Percentiles rank a stretch among this genome's conserved stretches.
Conservation (phyloP, 2,329 filamentous ascomycete species). For the Fusarium pseudoanthophilum region DNA sequence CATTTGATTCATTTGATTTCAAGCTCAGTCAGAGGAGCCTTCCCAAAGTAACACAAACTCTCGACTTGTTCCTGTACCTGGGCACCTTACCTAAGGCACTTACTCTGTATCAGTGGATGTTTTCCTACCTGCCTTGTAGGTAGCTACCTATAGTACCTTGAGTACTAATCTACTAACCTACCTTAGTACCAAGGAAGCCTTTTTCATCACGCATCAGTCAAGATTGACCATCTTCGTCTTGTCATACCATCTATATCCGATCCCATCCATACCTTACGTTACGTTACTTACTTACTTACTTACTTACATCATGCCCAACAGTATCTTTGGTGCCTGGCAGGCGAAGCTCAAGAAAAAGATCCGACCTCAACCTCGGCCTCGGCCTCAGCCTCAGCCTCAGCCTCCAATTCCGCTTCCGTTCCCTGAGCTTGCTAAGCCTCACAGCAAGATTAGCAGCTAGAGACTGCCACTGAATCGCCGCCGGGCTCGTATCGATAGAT, state of each 20-base stretch:
- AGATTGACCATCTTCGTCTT: neutral
- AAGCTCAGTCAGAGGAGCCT: neutral
- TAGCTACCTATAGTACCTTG: neutral
- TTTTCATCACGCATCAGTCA: neutral
- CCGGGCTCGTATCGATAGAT: conserved; percentile 1
- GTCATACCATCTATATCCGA: conserved; percentile 13
- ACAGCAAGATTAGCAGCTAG: conserved; percentile 20
- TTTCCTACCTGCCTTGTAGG: neutral
- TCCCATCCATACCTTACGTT: neutral
- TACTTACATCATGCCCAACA: conserved; percentile 24
- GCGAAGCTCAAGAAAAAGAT: neutral
- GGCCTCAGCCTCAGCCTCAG: neutral
- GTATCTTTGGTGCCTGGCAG: conserved; percentile 15
- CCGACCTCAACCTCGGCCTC: neutral
- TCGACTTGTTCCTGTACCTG: neutral
- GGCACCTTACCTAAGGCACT: neutral
- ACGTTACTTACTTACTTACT: neutral
- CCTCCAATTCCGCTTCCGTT: neutral
- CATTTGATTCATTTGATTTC: too few relatives aligned
- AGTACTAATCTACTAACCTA: neutral
- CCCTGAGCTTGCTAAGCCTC: neutral
- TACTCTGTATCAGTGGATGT: neutral
- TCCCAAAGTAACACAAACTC: neutral
- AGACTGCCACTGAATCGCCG: conserved; percentile 24
- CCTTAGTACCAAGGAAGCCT: neutral